Percentiles rank a stretch among this genome's conserved stretches.
These are phyloP conservation scores for Candida pini DNA, from an alignment of 805 yeast species.

Conservation along the genomic window DNA sequence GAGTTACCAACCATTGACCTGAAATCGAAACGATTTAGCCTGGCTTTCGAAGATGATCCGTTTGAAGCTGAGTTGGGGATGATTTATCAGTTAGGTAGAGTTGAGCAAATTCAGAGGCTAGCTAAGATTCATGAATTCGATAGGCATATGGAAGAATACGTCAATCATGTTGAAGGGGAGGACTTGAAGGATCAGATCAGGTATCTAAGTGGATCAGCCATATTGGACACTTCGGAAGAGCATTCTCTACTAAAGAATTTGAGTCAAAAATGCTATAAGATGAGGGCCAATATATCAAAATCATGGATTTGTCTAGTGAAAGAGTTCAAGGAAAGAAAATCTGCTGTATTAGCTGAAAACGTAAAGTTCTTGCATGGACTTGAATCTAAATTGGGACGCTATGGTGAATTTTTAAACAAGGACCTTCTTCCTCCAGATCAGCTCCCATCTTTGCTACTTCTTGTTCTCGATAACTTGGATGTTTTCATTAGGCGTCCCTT, in stretches of 20 bases:
- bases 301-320: slow-evolving; percentile 68
- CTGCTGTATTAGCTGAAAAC: slow-evolving; percentile 34
- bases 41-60: slow-evolving; percentile 58
- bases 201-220: neutral
- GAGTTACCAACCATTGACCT: slow-evolving; percentile 39
- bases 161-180: slow-evolving; percentile 1
- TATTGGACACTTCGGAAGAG: neutral
- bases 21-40: slow-evolving; percentile 34
- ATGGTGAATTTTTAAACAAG: slow-evolving; percentile 38
- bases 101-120: slow-evolving; percentile 51
- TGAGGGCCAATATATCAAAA: slow-evolving; percentile 32
- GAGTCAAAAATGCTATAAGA: slow-evolving; percentile 13
- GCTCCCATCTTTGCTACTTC: slow-evolving; percentile 45
- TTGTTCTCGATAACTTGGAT: slow-evolving; percentile 43
- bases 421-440: slow-evolving; percentile 41
- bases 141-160: neutral
- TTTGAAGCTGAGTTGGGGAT: slow-evolving; percentile 57
- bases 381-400: slow-evolving; percentile 23
- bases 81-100: slow-evolving; percentile 50
- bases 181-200: slow-evolving; percentile 1
- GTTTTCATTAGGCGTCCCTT: slow-evolving; percentile 41
- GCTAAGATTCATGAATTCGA: slow-evolving; percentile 28
- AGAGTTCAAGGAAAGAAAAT: slow-evolving; percentile 36
- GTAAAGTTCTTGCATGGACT: slow-evolving; percentile 38
- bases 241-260: slow-evolving; percentile 5